phyloP scores from a whole-genome alignment of 2,329 filamentous ascomycete genomes.

The Aspergillus fischeri region DNA sequence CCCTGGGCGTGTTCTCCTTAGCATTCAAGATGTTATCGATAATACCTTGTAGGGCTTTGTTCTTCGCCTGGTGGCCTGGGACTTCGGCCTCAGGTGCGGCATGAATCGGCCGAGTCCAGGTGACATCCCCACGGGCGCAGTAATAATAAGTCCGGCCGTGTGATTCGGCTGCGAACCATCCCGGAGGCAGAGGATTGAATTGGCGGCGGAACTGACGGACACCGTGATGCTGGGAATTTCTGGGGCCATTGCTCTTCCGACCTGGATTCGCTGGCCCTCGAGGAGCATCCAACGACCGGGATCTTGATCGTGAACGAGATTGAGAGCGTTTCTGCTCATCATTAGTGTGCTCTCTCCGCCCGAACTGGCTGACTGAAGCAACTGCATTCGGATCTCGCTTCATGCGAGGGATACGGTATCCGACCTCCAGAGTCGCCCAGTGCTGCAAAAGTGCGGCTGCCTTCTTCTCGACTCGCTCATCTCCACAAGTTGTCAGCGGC shows the following conservation, averaged over 20 bases:
- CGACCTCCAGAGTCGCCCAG: slow-evolving; percentile 87
- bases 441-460: slow-evolving; percentile 69
- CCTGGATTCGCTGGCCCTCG: slow-evolving; percentile 42
- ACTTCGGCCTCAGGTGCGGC: slow-evolving; percentile 61
- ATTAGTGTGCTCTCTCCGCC: slow-evolving; percentile 50
- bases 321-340: slow-evolving; percentile 48
- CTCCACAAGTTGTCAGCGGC: slow-evolving; percentile 61
- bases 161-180: slow-evolving; percentile 78
- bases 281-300: slow-evolving; percentile 43
- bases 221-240: slow-evolving; percentile 55
- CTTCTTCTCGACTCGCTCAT: slow-evolving; percentile 70
- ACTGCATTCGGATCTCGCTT: slow-evolving; percentile 68
- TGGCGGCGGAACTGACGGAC: slow-evolving; percentile 54
- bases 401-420: slow-evolving; percentile 87
- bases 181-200: slow-evolving; percentile 64
- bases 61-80: slow-evolving; percentile 65
- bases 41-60: slow-evolving; percentile 75
- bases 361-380: slow-evolving; percentile 59
- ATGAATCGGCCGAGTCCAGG: slow-evolving; percentile 73
- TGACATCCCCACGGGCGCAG: slow-evolving; percentile 69
- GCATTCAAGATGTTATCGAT: slow-evolving; percentile 78
- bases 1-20: slow-evolving; percentile 53
- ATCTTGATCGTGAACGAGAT: slow-evolving; percentile 48
- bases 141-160: slow-evolving; percentile 82
- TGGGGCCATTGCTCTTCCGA: slow-evolving; percentile 54